These are phyloP conservation scores for Coniella vitis DNA, from an alignment of 2,329 filamentous ascomycete genomes.

Conservation along the genomic window DNA sequence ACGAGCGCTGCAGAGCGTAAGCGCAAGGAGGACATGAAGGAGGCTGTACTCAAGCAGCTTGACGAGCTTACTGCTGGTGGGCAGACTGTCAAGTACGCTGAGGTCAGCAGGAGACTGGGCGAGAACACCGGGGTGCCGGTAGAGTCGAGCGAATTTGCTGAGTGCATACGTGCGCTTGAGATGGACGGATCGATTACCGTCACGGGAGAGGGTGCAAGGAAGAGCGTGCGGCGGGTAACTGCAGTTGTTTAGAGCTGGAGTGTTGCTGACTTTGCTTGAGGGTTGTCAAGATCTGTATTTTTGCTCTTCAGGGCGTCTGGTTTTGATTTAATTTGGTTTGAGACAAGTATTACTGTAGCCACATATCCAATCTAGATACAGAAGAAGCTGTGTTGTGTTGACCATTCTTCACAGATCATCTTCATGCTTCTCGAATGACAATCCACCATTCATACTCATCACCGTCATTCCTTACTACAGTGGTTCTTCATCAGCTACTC, in stretches of 20 bases:
- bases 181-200: conserved; percentile 77
- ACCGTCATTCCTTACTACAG: neutral
- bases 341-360: too few relatives aligned
- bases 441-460: too few relatives aligned
- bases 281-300: too few relatives aligned
- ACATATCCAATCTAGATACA: too few relatives aligned
- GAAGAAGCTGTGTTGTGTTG: too few relatives aligned
- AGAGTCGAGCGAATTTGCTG: conserved; percentile 74
- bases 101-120: conserved; percentile 64
- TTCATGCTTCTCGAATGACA: too few relatives aligned
- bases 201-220: conserved; percentile 76
- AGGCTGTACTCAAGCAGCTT: conserved; percentile 63
- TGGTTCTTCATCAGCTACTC: neutral
- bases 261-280: neutral
- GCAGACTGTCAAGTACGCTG: conserved; percentile 66
- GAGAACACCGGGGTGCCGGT: conserved; percentile 67
- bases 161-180: conserved; percentile 74
- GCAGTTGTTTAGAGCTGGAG: conserved; percentile 29
- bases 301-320: neutral
- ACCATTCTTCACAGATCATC: too few relatives aligned
- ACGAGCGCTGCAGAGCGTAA: conserved; percentile 81
- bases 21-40: conserved; percentile 77
- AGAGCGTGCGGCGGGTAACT: conserved; percentile 70
- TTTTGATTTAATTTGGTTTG: conserved; percentile 1
- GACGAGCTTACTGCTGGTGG: conserved; percentile 72